phyloP scores from a whole-genome alignment of 2,329 filamentous ascomycete species.

The Ophiocordyceps camponoti-leonardi region DNA sequence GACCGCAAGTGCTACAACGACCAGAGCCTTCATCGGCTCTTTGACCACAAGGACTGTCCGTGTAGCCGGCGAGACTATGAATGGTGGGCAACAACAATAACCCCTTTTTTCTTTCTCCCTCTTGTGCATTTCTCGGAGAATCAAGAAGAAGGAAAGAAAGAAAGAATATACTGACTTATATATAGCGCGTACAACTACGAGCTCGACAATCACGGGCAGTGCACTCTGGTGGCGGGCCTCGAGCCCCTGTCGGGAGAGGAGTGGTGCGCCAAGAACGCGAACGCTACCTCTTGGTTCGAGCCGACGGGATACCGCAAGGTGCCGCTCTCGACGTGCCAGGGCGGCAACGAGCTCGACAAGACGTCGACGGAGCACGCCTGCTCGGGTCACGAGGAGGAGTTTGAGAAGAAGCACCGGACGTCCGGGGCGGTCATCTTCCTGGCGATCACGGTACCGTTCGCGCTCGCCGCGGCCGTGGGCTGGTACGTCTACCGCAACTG shows the following conservation, averaged over 20 bases:
- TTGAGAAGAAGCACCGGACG: constrained; percentile 49
- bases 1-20: constrained; percentile 69
- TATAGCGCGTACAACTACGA: constrained; percentile 85
- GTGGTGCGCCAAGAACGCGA: constrained; percentile 42
- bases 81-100: constrained; percentile 44
- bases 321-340: constrained; percentile 72
- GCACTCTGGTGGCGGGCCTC: constrained; percentile 58
- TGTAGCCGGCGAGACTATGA: constrained; percentile 82
- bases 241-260: constrained; percentile 33
- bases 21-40: constrained; percentile 50
- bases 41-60: constrained; percentile 61
- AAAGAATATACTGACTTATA: too few species aligned
- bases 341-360: constrained; percentile 60
- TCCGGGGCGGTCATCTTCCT: constrained; percentile 69
- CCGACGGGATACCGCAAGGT: constrained; percentile 80
- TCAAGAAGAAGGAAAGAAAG: too few species aligned
- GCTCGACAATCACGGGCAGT: constrained; percentile 58
- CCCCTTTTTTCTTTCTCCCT: background rate
- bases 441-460: constrained; percentile 61
- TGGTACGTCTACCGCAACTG: constrained; percentile 78
- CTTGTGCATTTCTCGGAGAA: background rate
- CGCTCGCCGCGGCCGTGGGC: constrained; percentile 51
- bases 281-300: constrained; percentile 62
- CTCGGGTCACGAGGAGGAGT: constrained; percentile 68
- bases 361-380: constrained; percentile 40